phyloP scores from a whole-genome alignment of 2,329 filamentous ascomycete genomes.

The Chaetothyriales sp. region DNA sequence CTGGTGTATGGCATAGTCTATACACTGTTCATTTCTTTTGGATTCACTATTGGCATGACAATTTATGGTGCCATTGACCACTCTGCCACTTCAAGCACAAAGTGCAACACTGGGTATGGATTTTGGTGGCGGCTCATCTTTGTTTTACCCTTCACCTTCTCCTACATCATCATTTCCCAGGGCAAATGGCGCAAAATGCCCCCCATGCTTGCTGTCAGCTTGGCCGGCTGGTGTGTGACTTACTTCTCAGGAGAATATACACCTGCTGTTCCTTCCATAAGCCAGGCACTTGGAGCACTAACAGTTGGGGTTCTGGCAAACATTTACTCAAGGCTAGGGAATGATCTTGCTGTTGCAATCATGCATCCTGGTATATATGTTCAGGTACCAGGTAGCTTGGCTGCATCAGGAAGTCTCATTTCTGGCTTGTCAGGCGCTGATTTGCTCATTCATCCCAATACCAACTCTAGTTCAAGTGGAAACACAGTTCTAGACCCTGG shows the following conservation, averaged over 20 bases:
- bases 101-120: conserved; percentile 14
- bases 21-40: conserved; percentile 56
- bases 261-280: too few relatives aligned
- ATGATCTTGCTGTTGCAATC: conserved; percentile 66
- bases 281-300: conserved; percentile 56
- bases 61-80: conserved; percentile 36
- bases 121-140: conserved; percentile 45
- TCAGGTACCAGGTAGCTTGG: conserved; percentile 45
- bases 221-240: conserved; percentile 53
- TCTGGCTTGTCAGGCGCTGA: conserved; percentile 39
- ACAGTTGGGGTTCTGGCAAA: conserved; percentile 65
- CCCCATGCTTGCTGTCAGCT: conserved; percentile 57
- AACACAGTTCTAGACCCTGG: conserved; percentile 19
- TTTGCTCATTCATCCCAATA: conserved; percentile 27
- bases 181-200: conserved; percentile 65
- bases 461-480: conserved; percentile 28
- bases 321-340: conserved; percentile 53
- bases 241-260: too few relatives aligned
- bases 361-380: conserved; percentile 77
- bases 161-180: conserved; percentile 64
- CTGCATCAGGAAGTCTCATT: conserved; percentile 42
- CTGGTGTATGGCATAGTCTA: conserved; percentile 63
- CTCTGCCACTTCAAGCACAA: conserved; percentile 3
- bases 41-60: conserved; percentile 51
- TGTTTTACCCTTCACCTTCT: conserved; percentile 57